A percentile compares a stretch with the other conserved stretches of the same genome.
These are phyloP conservation scores for Cajanus cajan DNA, from an alignment of 306 rosid species.

Conservation along the genomic window DNA sequence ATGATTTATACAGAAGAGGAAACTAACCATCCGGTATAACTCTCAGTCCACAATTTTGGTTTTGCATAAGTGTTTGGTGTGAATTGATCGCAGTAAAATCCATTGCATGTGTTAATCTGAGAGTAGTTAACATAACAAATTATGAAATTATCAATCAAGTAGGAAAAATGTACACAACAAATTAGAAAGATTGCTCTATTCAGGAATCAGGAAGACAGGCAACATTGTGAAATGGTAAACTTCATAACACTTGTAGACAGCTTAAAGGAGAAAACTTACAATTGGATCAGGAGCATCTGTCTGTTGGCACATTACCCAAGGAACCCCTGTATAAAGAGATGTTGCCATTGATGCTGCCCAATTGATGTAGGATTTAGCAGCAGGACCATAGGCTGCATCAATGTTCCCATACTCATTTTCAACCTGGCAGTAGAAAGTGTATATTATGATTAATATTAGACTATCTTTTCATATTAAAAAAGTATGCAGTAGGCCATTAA, in stretches of 20 bases:
- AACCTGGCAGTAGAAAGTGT: conserved; percentile 42
- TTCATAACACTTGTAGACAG: background rate
- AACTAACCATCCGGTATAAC: conserved; percentile 81
- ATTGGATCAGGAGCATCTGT: conserved; percentile 86
- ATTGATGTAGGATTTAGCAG: conserved; percentile 63
- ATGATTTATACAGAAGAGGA: background rate
- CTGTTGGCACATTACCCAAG: conserved; percentile 99
- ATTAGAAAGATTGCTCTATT: background rate
- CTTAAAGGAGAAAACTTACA: conserved; percentile 48
- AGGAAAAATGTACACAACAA: background rate
- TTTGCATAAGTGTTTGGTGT: conserved; percentile 65
- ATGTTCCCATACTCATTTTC: conserved; percentile 90
- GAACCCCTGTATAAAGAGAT: conserved; percentile 87
- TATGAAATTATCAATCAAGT: background rate
- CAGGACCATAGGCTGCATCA: conserved; percentile 53
- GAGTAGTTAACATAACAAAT: conserved; percentile 7
- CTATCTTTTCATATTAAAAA: background rate
- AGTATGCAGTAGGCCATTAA: background rate
- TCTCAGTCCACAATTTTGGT: conserved; percentile 96
- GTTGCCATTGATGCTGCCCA: conserved; percentile 96
- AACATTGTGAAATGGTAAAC: background rate
- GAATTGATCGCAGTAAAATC: conserved; percentile 87
- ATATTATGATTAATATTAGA: background rate
- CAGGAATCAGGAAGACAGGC: background rate
- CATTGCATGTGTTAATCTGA: conserved; percentile 92